A percentile compares a stretch with the other conserved stretches of the same genome.
These are phyloP conservation scores for Sordaria brevicollis DNA, from an alignment of 495 filamentous ascomycete species.

Conservation along the genomic window DNA sequence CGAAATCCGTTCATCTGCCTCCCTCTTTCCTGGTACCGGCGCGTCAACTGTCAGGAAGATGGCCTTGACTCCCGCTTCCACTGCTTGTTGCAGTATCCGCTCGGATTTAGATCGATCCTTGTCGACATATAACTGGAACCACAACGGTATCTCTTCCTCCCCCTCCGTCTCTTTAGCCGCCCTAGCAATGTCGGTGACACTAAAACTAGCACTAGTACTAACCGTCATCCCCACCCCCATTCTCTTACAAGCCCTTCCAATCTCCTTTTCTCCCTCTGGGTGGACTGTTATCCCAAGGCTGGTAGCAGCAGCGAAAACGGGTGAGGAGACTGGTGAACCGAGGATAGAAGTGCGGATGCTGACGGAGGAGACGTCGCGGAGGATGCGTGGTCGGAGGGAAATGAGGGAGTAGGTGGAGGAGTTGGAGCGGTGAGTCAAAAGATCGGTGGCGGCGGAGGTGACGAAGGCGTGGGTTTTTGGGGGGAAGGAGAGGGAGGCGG, in stretches of 20 bases:
- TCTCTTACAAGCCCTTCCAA: conserved; percentile 50
- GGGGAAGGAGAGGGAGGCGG: conserved; percentile 50
- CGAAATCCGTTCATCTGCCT: conserved; percentile 44
- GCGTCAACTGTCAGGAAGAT: conserved; percentile 62
- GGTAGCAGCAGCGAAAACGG: conserved; percentile 65
- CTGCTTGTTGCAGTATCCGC: conserved; percentile 46
- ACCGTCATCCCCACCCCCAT: conserved; percentile 42
- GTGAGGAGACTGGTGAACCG: conserved; percentile 45
- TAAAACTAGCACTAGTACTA: conserved; percentile 62
- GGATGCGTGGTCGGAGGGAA: conserved; percentile 61
- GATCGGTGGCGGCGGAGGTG: conserved; percentile 70
- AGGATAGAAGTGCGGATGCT: conserved; percentile 51
- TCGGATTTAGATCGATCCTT: conserved; percentile 59
- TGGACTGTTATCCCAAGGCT: conserved; percentile 66
- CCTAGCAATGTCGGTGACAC: conserved; percentile 49
- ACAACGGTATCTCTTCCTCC: conserved; percentile 35
- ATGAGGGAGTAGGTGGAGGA: conserved; percentile 50
- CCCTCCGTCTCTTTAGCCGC: conserved; percentile 28
- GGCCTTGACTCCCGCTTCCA: conserved; percentile 49
- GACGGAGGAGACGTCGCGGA: conserved; percentile 52
- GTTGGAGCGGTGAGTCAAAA: conserved; percentile 48
- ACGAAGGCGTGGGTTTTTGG: conserved; percentile 78
- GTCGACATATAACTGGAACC: conserved; percentile 81
- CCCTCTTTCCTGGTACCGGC: conserved; percentile 52
- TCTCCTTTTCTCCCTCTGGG: conserved; percentile 58